A percentile compares a stretch with the other conserved stretches of the same genome.
Conservation (phyloP, 2,329 filamentous ascomycete species). For the Cercospora zeae-maydis region DNA sequence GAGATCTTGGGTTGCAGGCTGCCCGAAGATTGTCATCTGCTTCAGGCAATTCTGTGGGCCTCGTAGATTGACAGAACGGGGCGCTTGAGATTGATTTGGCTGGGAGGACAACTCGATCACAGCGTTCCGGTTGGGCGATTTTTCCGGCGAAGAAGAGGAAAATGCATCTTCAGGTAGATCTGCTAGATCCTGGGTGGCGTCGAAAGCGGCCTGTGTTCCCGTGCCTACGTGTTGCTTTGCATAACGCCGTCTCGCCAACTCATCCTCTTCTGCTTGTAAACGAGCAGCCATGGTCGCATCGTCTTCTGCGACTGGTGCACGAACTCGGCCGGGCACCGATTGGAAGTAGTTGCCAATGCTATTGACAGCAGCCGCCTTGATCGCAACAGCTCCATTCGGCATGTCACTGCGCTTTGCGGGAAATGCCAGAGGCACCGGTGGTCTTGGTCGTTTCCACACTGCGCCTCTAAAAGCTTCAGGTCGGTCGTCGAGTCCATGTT, state of each 20-base stretch:
- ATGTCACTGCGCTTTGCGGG: slow-evolving; percentile 1
- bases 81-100: slow-evolving; percentile 16
- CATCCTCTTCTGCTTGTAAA: slow-evolving; percentile 34
- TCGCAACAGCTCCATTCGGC: not conserved
- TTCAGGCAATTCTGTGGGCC: slow-evolving; percentile 45
- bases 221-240: slow-evolving; percentile 6
- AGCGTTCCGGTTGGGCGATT: slow-evolving; percentile 29
- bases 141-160: slow-evolving; percentile 52
- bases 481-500: slow-evolving; percentile 38
- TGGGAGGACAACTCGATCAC: slow-evolving; percentile 38
- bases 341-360: slow-evolving; percentile 23
- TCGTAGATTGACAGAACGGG: slow-evolving; percentile 19
- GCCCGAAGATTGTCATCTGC: slow-evolving; percentile 55
- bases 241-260: slow-evolving; percentile 2
- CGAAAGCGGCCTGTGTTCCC: slow-evolving; percentile 4
- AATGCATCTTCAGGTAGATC: slow-evolving; percentile 64
- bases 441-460: slow-evolving; percentile 45
- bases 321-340: slow-evolving; percentile 7
- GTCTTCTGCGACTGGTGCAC: slow-evolving; percentile 16
- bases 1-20: slow-evolving; percentile 40
- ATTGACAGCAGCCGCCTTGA: not conserved
- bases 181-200: slow-evolving; percentile 44
- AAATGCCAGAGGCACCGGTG: slow-evolving; percentile 3
- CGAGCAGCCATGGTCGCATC: slow-evolving; percentile 31
- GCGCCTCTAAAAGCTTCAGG: slow-evolving; percentile 47